These are phyloP conservation scores for Solioccasus polychromus DNA, from an alignment of 768 basidiomycete genomes.

Conservation along the genomic window DNA sequence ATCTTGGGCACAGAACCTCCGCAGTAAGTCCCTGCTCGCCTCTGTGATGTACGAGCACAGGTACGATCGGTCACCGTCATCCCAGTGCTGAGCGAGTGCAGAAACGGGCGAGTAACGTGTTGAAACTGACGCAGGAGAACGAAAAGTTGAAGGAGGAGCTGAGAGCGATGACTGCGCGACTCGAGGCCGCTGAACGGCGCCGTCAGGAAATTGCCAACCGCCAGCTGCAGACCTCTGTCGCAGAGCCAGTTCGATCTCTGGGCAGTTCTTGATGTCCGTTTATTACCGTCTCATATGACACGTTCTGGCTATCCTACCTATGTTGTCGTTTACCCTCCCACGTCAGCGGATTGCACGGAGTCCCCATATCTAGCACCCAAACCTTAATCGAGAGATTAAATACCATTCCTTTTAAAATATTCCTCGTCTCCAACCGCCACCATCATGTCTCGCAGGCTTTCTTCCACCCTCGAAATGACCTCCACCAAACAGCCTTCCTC, in stretches of 20 bases:
- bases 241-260: conserved; percentile 16
- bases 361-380: too few species aligned
- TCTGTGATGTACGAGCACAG: conserved; percentile 19
- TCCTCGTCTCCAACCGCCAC: conserved; percentile 6
- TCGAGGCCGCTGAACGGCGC: conserved; percentile 71
- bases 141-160: conserved; percentile 75
- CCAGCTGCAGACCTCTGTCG: conserved; percentile 25
- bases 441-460: conserved; percentile 27
- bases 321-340: too few species aligned
- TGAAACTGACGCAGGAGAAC: conserved; percentile 76
- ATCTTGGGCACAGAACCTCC: conserved; percentile 39
- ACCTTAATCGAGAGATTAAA: conserved; percentile 17
- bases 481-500: conserved; percentile 29
- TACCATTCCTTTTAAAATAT: background rate
- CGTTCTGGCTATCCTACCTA: conserved; percentile 25
- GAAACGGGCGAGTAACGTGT: conserved; percentile 75
- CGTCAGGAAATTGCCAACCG: conserved; percentile 44
- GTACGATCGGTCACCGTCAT: conserved; percentile 32
- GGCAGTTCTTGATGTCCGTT: conserved; percentile 27
- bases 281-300: conserved; percentile 22
- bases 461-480: conserved; percentile 32
- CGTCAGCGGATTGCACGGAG: background rate
- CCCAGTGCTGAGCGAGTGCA: conserved; percentile 40
- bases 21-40: conserved; percentile 46
- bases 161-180: conserved; percentile 67